Base-by-base conservation (phyloP, 345 rosid genomes). In the Ceriops tagal region DNA sequence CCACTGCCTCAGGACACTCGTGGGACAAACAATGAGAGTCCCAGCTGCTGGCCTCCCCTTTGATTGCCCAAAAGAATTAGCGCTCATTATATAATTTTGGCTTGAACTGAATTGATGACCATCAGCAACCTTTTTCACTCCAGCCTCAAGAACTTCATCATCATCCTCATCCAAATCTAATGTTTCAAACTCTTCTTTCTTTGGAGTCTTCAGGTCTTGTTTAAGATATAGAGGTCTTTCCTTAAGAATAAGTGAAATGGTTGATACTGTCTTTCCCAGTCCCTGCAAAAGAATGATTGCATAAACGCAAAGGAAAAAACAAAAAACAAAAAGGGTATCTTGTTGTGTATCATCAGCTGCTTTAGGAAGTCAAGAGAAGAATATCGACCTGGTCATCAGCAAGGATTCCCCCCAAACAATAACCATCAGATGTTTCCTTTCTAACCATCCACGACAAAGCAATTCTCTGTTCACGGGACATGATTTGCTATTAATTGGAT, bases 1-100 rank as follows among this genome's bases (percentile, higher is more conserved):
- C 99, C 99, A 95, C 70, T 95, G 99, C 19, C 99, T 87, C 80
- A 95, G 76, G 32, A 95, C 97, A 81, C 99, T 95, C 6, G 96
- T 89, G 39, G 99, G 99, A 82, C 99, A 95, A 72, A 95, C 99
- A 80, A 95, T 80, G 67, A 95, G 96, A 22, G 99, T 95, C 77
- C 99, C 99, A 64, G 90, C 95, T 67, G 96, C 83, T 61, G 96
- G 97, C 83, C 96, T 89, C 73, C 96, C 93, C 71, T 65, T 87
- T 59, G 73, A 70, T 65, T 73, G 81, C 53, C 66, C 82, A 67
- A 69, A 67, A 72, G 81, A 46, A 62, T 37, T 65, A 30, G 52
- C 58, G 62, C 68, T 67, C 69, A 57, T 64, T 28, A 13, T 63
- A 57, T 75, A 63, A 62, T 62, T 53, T 68, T 39, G 78, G 76